phyloP scores from a whole-genome alignment of 257 asterid genomes.

The Ocimum tenuiflorum region DNA sequence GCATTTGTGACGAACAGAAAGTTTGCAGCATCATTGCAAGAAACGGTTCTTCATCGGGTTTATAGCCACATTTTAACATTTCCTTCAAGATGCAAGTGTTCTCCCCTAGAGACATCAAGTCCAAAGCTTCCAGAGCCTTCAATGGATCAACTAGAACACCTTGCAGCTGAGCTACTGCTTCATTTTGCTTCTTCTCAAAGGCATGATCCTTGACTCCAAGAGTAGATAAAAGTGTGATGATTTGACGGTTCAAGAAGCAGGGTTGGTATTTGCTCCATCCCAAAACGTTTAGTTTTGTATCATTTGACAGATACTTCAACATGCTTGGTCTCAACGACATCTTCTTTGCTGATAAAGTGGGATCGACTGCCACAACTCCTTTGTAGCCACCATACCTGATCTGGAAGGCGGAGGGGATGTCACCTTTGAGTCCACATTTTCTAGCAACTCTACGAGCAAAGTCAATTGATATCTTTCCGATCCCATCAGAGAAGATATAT shows the following conservation, averaged over 20 bases:
- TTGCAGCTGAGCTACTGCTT: conserved; percentile 66
- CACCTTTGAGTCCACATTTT: conserved; percentile 50
- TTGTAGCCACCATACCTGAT: conserved; percentile 85
- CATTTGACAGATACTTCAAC: conserved; percentile 59
- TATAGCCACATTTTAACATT: conserved; percentile 69
- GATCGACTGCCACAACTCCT: conserved; percentile 88
- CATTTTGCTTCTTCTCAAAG: conserved; percentile 59
- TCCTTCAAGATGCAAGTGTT: conserved; percentile 65
- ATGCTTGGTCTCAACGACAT: conserved; percentile 70
- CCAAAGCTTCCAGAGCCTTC: conserved; percentile 67
- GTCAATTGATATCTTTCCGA: conserved; percentile 76
- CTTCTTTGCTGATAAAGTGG: conserved; percentile 44
- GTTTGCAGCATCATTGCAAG: conserved; percentile 82
- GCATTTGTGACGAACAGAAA: conserved; percentile 61
- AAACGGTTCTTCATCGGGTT: conserved; percentile 79
- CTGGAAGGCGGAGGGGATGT: conserved; percentile 74
- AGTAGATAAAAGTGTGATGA: conserved; percentile 73
- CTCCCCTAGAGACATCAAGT: conserved; percentile 82
- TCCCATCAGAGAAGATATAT: conserved; percentile 79
- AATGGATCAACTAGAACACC: conserved; percentile 51
- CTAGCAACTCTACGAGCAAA: conserved; percentile 62
- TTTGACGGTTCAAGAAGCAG: conserved; percentile 73
- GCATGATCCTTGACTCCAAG: conserved; percentile 64
- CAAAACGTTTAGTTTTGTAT: conserved; percentile 67
- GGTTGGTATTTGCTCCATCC: conserved; percentile 84